Conservation (phyloP, 768 basidiomycete species). For the Lactarius quietus region DNA sequence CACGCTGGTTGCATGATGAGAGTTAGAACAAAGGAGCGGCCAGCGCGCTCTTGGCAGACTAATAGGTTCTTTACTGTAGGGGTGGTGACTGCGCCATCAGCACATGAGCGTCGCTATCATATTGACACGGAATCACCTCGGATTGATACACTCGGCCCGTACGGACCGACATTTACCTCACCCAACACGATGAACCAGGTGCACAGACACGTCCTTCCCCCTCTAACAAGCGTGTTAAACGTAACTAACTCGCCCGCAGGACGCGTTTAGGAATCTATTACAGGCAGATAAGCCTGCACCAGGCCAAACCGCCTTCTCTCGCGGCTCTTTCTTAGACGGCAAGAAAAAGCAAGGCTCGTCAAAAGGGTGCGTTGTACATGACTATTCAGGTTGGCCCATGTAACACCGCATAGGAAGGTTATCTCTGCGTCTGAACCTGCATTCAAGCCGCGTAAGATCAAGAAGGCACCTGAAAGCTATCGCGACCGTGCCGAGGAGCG, state of each 20-base stretch:
- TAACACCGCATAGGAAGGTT: conserved; percentile 39
- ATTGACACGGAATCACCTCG: neutral
- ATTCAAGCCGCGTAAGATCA: conserved; percentile 82
- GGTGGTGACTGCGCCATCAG: neutral
- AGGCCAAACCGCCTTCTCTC: conserved; percentile 29
- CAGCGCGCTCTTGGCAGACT: neutral
- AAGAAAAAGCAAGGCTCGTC: conserved; percentile 23
- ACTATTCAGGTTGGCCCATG: neutral
- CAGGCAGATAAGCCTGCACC: conserved; percentile 34
- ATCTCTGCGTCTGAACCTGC: conserved; percentile 52
- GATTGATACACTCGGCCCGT: neutral
- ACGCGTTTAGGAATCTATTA: conserved; percentile 56
- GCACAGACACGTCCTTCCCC: too few relatives aligned
- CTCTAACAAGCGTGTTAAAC: neutral
- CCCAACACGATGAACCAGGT: conserved; percentile 25
- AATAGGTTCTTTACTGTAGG: neutral
- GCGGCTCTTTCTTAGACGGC: conserved; percentile 35
- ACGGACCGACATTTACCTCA: neutral
- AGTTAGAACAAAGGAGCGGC: neutral
- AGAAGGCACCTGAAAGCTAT: conserved; percentile 50
- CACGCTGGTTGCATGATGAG: conserved; percentile 8
- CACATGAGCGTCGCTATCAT: neutral
- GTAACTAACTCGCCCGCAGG: conserved; percentile 36
- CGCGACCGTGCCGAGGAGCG: conserved; percentile 77
- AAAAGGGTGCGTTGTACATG: conserved; percentile 18